Evolutionary conservation across 805 yeast species (phyloP).

Genomic region (Zygosaccharomyces bailii): DNA sequence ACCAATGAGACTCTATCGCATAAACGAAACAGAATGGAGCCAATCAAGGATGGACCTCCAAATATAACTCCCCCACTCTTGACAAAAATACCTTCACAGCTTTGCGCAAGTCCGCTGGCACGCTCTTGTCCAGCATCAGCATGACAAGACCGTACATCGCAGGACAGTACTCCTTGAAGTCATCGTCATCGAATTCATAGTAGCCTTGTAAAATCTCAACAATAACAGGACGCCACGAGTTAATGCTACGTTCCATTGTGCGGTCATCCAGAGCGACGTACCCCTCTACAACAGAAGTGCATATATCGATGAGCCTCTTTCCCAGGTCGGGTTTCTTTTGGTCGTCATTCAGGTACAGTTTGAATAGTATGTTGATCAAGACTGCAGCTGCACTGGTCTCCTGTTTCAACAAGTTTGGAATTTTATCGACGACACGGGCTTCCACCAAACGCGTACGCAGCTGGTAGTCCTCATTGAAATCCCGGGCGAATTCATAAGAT

Average conservation of each 20-base stretch:
- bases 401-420: slow-evolving; percentile 88
- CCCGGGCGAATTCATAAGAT: slow-evolving; percentile 79
- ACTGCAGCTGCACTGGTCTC: slow-evolving; percentile 90
- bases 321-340: slow-evolving; percentile 49
- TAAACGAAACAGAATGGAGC: no score
- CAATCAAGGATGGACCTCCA: no score
- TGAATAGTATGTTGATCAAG: slow-evolving; percentile 73
- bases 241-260: slow-evolving; percentile 72
- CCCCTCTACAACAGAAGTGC: slow-evolving; percentile 65
- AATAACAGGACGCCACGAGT: slow-evolving; percentile 89
- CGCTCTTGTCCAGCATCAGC: slow-evolving; percentile 55
- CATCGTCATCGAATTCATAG: slow-evolving; percentile 68
- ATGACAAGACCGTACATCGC: slow-evolving; percentile 58
- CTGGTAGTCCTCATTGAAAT: slow-evolving; percentile 84
- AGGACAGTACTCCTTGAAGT: slow-evolving; percentile 59
- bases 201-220: slow-evolving; percentile 83
- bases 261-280: slow-evolving; percentile 69
- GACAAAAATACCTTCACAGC: slow-evolving; percentile 59
- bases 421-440: slow-evolving; percentile 85
- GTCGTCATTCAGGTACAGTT: slow-evolving; percentile 53
- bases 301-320: slow-evolving; percentile 53
- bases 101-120: slow-evolving; percentile 57
- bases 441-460: slow-evolving; percentile 85
- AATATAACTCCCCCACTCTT: slow-evolving; percentile 51
- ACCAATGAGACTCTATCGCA: no score